Conservation (phyloP, 495 filamentous ascomycete genomes). For the Aspergillus nanangensis region DNA sequence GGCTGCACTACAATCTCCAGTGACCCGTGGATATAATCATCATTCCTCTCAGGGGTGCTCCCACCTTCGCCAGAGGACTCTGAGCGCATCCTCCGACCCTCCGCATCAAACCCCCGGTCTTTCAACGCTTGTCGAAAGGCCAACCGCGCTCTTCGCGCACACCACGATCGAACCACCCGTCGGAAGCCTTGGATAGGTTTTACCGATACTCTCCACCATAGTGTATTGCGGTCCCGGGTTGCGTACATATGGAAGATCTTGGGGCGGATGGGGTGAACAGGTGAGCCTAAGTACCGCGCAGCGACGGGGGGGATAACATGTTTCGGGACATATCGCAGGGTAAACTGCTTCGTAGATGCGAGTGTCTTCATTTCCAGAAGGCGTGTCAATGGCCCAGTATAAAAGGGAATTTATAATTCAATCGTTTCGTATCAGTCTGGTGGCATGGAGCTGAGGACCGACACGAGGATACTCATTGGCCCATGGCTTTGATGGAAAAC, state of each 20-base stretch:
- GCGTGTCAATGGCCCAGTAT: background rate
- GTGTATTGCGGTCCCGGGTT: slow-evolving; percentile 26
- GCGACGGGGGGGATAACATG: slow-evolving; percentile 25
- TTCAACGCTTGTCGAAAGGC: slow-evolving; percentile 54
- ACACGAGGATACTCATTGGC: too few relatives aligned
- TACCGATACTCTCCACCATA: slow-evolving; percentile 48
- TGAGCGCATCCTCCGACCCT: slow-evolving; percentile 35
- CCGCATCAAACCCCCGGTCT: slow-evolving; percentile 49
- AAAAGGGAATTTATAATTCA: background rate
- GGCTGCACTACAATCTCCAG: slow-evolving; percentile 21
- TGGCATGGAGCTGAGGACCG: too few relatives aligned
- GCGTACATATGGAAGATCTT: slow-evolving; percentile 33
- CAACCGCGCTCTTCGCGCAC: slow-evolving; percentile 40
- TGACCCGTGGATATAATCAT: slow-evolving; percentile 19
- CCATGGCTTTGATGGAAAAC: too few relatives aligned
- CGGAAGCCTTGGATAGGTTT: slow-evolving; percentile 22
- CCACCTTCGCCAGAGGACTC: background rate
- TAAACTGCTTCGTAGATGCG: slow-evolving; percentile 12
- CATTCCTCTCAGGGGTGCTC: background rate
- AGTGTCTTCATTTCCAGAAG: background rate
- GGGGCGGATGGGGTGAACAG: slow-evolving; percentile 26
- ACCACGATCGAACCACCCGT: slow-evolving; percentile 50
- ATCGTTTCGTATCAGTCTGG: too few relatives aligned
- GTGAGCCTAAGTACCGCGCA: slow-evolving; percentile 23
- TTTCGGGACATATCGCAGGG: slow-evolving; percentile 20